Evolutionary conservation across 2,329 filamentous ascomycete genomes (phyloP).

Genomic region (Phaeoacremonium minimum): DNA sequence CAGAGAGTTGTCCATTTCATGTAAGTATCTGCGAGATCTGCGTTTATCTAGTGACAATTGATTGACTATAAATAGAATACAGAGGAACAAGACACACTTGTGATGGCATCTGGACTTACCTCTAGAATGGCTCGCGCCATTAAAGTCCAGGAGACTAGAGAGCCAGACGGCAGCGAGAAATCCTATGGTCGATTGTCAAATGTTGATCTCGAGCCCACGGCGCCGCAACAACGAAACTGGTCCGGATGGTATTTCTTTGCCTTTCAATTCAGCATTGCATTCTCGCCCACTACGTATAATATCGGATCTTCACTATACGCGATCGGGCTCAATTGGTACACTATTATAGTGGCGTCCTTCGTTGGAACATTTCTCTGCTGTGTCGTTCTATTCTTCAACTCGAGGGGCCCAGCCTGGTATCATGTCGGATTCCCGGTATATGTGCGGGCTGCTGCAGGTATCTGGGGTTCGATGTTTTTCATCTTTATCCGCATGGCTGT

Average conservation of each 20-base stretch:
- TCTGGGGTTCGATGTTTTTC: constrained; percentile 8
- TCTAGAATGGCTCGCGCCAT: no score
- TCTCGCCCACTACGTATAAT: constrained; percentile 6
- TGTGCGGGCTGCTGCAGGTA: constrained; percentile 6
- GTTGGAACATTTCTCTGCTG: background rate
- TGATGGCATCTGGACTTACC: no score
- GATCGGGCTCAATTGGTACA: constrained; percentile 5
- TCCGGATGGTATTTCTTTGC: background rate
- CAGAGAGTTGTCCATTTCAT: no score
- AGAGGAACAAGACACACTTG: no score
- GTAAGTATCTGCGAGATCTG: no score
- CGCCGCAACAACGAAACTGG: constrained; percentile 2
- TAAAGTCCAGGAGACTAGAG: constrained; percentile 5
- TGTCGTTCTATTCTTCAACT: constrained; percentile 6
- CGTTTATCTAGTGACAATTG: no score
- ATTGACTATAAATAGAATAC: no score
- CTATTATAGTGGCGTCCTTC: constrained; percentile 2
- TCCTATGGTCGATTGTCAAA: constrained; percentile 1
- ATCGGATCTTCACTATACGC: constrained; percentile 5
- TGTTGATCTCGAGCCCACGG: constrained; percentile 4
- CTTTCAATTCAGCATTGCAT: constrained; percentile 1
- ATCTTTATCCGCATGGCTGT: constrained; percentile 9
- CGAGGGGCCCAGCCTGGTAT: constrained; percentile 7
- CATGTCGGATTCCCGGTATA: constrained; percentile 11
- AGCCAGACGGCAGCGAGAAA: background rate